Percentiles rank a stretch among this genome's conserved stretches.
Conservation (phyloP, 2,329 filamentous ascomycete species). For the Fusarium continuum region DNA sequence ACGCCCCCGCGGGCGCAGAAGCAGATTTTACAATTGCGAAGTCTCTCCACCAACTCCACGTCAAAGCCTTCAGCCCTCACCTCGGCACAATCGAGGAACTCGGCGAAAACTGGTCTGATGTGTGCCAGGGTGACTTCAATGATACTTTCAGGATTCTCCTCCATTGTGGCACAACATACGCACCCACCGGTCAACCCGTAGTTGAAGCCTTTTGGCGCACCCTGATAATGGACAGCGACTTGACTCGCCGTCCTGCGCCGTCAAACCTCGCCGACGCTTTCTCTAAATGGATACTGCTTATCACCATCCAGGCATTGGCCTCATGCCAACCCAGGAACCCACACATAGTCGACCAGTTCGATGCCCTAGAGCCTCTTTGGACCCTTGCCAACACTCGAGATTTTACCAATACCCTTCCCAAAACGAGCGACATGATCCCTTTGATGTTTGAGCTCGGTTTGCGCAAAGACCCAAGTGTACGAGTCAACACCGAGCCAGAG, state of each 20-base stretch:
- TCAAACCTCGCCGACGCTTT: conserved; percentile 19
- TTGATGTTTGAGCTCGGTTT: conserved; percentile 27
- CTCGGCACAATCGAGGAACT: conserved; percentile 32
- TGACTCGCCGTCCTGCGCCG: conserved; percentile 30
- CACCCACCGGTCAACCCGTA: conserved; percentile 33
- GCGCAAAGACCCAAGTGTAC: conserved; percentile 6
- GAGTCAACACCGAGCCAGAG: conserved; percentile 15
- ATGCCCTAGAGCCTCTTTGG: conserved; percentile 33
- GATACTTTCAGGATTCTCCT: conserved; percentile 33
- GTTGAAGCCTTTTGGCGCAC: conserved; percentile 44
- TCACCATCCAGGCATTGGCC: conserved; percentile 21
- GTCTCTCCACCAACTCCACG: conserved; percentile 3
- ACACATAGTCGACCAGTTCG: conserved; percentile 27
- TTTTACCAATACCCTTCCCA: conserved; percentile 30
- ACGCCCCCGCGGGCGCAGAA: background rate
- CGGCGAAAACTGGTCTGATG: conserved; percentile 15
- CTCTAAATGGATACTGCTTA: conserved; percentile 25
- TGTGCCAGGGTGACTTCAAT: conserved; percentile 15
- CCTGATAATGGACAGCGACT: conserved; percentile 40
- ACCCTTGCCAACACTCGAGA: conserved; percentile 35
- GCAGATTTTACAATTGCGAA: conserved; percentile 21
- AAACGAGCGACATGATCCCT: conserved; percentile 16
- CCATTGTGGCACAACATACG: conserved; percentile 34
- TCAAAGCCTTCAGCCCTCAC: conserved; percentile 27
- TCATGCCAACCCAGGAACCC: conserved; percentile 1